Base-by-base conservation (phyloP, 179 eudicot species). In the Amaranthus tricolor region DNA sequence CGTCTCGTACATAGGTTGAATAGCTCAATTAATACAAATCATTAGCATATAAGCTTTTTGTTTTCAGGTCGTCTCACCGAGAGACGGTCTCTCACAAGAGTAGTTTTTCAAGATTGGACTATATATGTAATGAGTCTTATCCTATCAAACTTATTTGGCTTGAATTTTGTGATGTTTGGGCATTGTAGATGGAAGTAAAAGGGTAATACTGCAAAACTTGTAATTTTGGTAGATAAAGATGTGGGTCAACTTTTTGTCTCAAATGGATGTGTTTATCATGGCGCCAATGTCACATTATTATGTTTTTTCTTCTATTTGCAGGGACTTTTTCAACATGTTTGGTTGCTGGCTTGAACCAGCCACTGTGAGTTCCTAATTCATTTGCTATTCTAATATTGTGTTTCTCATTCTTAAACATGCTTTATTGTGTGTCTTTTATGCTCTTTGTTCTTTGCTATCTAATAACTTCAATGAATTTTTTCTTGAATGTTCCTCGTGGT, bases 301-400 rank as follows among this genome's bases (percentile, higher is more conserved):
- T 48, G 20, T 2, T 50, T 14, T 21, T 69, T 20, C 40, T 61
- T 14, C 61, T 6, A 21, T 70, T 73, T 78, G 78, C 95, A 90
- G 95, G 71, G 95, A 90, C 76, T 45, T 84, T 17, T 72, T 88
- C 75, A 90, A 90, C 78, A 45, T 84, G 70, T 82, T 86, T 78
- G 95, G 95, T 78, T 90, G 95, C 88, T 68, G 82, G 76, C 84
- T 90, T 55, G 92, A 90, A 84, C 95, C 92, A 53, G 89, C 91
- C 58, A 90, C 92, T 24, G 95, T 90, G 64, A 88, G 92, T 80
- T 60, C 21, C 45, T 62, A 15, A 17, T 17, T 16, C 58, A 12
- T 55, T 4, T 21, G 40, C 54, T 48, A 24, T 56, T 59, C 74
- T 51, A 40, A 73, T 7, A 21, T 56, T 72, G 52, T 72, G 61